Base-by-base conservation (phyloP, 192 early-diverging fungal genomes). In the Podila epigama region DNA sequence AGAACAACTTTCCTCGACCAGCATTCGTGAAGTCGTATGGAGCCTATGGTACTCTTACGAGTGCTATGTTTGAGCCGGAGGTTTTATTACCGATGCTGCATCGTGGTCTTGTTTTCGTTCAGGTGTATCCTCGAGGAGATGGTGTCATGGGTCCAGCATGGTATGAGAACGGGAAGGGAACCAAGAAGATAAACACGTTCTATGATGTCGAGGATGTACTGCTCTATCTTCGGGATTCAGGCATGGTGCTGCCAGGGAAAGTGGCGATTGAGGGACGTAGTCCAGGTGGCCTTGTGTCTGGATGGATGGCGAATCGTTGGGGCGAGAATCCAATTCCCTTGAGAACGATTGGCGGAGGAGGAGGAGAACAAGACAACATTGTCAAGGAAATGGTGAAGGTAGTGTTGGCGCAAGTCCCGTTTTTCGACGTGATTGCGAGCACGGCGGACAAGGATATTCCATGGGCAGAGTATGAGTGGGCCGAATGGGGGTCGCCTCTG, bases 401-500 rank as follows among this genome's bases (percentile, higher is more conserved):
- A 0, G 69, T 79, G 12, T n/a, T 79, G 20, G 35, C 78, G 0
- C 68, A 79, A 25, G 78, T 67, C 2, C 78, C 78, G 8, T 79
- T 79, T 22, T 6, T 79, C 34, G 78, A 79, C 31, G 78, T 79
- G 31, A 79, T 79, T 50, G 42, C 69, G 9, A 63, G 36, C n/a
- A 79, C 71, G 78, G 22, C 62, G 20, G 69, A 79, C 27, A 50
- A 60, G 10, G 48, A 66, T 20, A 54, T 79, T 12, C 63, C 68
- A 2, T 79, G 78, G 78, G 69, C 67, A 3, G 78, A 70, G 29
- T 79, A 79, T 29, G 78, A 79, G 40, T 66, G 77, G 77, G 34
- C 25, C n/a, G 77, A 79, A 31, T 79, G 78, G 78, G 78, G 78
- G 1, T 59, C 54, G 3, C 78, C 78, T 10, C n/a, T 75, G 28